Percentiles rank a stretch among this genome's conserved stretches.
Conservation (phyloP, 2,329 filamentous ascomycete genomes). For the Rosellinia necatrix region DNA sequence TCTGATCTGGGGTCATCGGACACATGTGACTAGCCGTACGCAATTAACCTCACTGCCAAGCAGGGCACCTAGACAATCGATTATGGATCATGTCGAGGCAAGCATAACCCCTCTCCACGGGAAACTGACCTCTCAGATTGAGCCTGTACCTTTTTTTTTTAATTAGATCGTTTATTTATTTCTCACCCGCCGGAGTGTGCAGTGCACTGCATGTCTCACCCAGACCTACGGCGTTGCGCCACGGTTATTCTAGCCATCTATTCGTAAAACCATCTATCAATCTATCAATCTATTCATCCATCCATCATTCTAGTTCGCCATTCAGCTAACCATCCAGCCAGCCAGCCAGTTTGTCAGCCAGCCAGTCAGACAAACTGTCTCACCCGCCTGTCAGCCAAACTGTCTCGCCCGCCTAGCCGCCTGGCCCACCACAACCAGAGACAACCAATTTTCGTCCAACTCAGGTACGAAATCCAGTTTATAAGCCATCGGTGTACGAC, state of each 20-base stretch:
- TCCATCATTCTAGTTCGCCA: too few species aligned
- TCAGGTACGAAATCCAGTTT: too few species aligned
- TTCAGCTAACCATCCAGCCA: too few species aligned
- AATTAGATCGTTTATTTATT: background rate
- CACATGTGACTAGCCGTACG: background rate
- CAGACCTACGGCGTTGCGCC: conserved; percentile 4
- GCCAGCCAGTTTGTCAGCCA: too few species aligned
- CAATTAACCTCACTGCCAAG: background rate
- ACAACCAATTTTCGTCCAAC: too few species aligned
- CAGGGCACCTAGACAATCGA: too few species aligned
- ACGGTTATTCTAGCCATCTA: conserved; percentile 2
- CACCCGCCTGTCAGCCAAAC: too few species aligned
- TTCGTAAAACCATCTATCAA: background rate
- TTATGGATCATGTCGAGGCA: too few species aligned
- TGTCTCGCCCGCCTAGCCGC: too few species aligned
- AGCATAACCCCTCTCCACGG: too few species aligned
- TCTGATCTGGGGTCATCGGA: background rate
- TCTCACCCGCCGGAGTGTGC: background rate
- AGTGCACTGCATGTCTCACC: conserved; percentile 5
- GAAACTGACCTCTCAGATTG: background rate
- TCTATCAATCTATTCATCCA: background rate
- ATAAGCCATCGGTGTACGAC: too few species aligned
- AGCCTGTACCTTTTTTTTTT: background rate
- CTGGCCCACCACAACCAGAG: too few species aligned
- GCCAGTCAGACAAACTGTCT: background rate